Base-by-base conservation (phyloP, 2,329 filamentous ascomycete genomes). In the Trichoderma asperellum region DNA sequence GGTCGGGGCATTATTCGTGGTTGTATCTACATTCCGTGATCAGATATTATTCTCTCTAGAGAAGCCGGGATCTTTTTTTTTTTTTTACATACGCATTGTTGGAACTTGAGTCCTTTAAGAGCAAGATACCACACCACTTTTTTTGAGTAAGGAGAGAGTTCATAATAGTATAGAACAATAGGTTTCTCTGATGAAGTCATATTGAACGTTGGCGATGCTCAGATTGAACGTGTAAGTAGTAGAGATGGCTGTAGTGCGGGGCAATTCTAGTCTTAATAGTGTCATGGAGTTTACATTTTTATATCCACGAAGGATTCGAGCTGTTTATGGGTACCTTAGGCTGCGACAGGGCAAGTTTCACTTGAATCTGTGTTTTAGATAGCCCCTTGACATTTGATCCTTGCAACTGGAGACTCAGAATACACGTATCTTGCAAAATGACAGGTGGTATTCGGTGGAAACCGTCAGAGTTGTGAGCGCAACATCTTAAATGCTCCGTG, bases 1-100 rank as follows among this genome's bases (percentile, higher is more conserved):
- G 89, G 89, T 27, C 90, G 87, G 5, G 91, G 91, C 75, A 92
- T 81, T 27, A 85, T 84, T 4, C 82, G 80, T 0, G 90, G 89
- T 87, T 92, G 90, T 59, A 88, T 78, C 89, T 90, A 34, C 7
- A 8, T 3, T 18, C 5, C 0, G 35, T 2, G 11, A 32, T 68
- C 6, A 53, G 27, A 24, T 6, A 10, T 21, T 12, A 14, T 21
- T 34, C n/a, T 47, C 29, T 24, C 5, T 6, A 2, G 5, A 7
- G 14, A 29, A 37, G 29, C 1, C 5, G 5, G 21, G 14, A 18
- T 27, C 3, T 16, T 8, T 52, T 32, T 24, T 24, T 24, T 24
- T 24, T 24, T 24, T 24, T 24, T 24, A 24, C 86, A 77, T 81
- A 91, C 88, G 74, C 89, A 92, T 88, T 92, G 85, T 57, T 83